Evolutionary conservation across 2,329 filamentous ascomycete species (phyloP).

Genomic region (Epichloe festucae): DNA sequence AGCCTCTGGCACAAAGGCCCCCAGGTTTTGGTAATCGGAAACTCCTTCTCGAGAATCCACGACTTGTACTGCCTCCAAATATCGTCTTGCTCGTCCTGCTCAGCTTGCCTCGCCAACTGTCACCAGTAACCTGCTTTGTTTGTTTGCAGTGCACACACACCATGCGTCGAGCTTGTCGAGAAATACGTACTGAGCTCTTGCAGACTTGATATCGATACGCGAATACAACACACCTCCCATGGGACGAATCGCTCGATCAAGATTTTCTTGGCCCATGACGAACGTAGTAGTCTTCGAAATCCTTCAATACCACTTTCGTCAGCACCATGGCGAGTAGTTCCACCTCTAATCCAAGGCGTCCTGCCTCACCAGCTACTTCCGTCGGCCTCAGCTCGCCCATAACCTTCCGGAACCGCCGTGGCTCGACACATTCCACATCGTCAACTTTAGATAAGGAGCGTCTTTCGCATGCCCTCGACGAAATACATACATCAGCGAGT

Average conservation of each 20-base stretch:
- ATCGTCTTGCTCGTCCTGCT: not conserved
- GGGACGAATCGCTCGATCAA: not conserved
- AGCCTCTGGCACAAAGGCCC: not conserved
- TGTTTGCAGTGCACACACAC: not conserved
- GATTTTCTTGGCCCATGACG: not conserved
- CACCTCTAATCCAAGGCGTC: slow-evolving; percentile 17
- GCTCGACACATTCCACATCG: slow-evolving; percentile 28
- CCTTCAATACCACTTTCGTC: not conserved
- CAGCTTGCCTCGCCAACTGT: not conserved
- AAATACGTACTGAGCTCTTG: slow-evolving; percentile 1
- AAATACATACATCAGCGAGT: slow-evolving; percentile 81
- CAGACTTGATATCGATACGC: slow-evolving; percentile 4
- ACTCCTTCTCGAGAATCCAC: not conserved
- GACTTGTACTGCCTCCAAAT: not conserved
- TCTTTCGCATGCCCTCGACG: slow-evolving; percentile 64
- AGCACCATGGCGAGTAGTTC: slow-evolving; percentile 18
- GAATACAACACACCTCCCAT: not conserved
- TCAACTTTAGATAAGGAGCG: slow-evolving; percentile 52
- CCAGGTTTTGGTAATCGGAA: not conserved
- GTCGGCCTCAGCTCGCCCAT: slow-evolving; percentile 16
- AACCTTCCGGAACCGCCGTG: slow-evolving; percentile 22
- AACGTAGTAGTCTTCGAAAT: slow-evolving; percentile 6
- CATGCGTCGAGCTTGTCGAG: slow-evolving; percentile 5
- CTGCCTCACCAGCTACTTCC: slow-evolving; percentile 14
- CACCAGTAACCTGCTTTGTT: not conserved